A percentile compares a stretch with the other conserved stretches of the same genome.
Conservation (phyloP, 768 basidiomycete genomes). For the Lactarius tabidus region DNA sequence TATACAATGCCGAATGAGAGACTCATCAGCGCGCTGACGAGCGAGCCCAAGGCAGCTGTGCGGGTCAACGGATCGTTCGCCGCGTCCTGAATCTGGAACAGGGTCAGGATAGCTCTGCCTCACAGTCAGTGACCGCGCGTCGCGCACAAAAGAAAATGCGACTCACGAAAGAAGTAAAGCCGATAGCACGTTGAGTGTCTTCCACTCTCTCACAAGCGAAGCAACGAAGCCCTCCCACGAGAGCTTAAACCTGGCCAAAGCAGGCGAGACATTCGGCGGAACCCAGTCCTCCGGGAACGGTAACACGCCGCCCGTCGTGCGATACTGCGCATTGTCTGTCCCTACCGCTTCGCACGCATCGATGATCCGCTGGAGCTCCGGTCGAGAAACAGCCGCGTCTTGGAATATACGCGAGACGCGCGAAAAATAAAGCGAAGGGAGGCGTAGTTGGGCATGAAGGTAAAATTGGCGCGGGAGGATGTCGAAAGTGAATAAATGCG, state of each 20-base stretch:
- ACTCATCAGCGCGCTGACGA: slow-evolving; percentile 68
- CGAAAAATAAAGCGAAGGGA: too few species aligned
- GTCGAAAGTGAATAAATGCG: slow-evolving; percentile 33
- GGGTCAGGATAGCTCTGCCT: slow-evolving; percentile 71
- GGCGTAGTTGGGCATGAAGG: slow-evolving; percentile 51
- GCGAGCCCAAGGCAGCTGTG: slow-evolving; percentile 59
- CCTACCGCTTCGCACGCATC: slow-evolving; percentile 30
- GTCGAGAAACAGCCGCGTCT: slow-evolving; percentile 73
- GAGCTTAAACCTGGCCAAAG: too few species aligned
- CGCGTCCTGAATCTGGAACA: slow-evolving; percentile 56
- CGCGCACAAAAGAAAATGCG: too few species aligned
- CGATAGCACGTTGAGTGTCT: slow-evolving; percentile 69
- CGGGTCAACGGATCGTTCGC: slow-evolving; percentile 58
- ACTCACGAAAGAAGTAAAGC: slow-evolving; percentile 38
- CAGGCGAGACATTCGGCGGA: too few species aligned
- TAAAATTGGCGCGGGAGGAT: slow-evolving; percentile 45
- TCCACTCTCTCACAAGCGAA: too few species aligned
- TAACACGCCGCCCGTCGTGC: slow-evolving; percentile 11
- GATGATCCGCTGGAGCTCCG: slow-evolving; percentile 39
- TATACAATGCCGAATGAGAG: slow-evolving; percentile 70
- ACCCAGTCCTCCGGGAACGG: slow-evolving; percentile 39
- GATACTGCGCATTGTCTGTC: background rate
- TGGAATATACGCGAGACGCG: slow-evolving; percentile 73
- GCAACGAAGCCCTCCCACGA: too few species aligned
- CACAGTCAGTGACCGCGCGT: too few species aligned